Base-by-base conservation (phyloP, 2,329 filamentous ascomycete genomes). In the Aspergillus sp. region DNA sequence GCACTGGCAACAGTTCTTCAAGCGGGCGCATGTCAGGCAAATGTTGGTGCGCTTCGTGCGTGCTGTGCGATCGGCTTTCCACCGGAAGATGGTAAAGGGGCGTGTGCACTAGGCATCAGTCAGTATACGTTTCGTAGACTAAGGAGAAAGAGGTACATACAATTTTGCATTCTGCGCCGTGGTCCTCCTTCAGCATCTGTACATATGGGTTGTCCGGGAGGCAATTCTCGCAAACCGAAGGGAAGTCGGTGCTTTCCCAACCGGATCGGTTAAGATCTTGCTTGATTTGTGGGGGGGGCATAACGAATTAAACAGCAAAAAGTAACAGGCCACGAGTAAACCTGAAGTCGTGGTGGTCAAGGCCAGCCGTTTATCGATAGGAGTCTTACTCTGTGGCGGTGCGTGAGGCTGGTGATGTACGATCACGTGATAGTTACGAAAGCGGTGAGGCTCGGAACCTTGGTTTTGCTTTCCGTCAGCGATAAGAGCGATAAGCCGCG, bases 1-100 rank as follows among this genome's bases (percentile, higher is more conserved):
- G 72, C 86, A 91, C 74, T 98, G 93, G 65, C 93, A 98, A 75
- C 93, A 97, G 74, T 98, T 98, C 73, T 98, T 98, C 57, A 97
- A 79, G 41, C 93, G 86, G 19, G 93, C 91, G 75, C 93, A 98
- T 37, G 93, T 98, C 20, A 98, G 78, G 69, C 93, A 98, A 61
- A 97, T 94, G 61, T 88, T 95, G 47, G 91, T 97, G 57, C 88
- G 85, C 72, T 94, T 95, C 68, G 91, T 90, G 53, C 90, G 87
- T 22, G 90, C 83, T 2, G 90, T 93, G 49, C 93, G 88, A 67
- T 95, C 90, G 54, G 88, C 84, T 60, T 91, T 91, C 91, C 91
- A 98, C 60, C 85, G 83, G 68, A 98, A 98, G 46, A 97, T 81
- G 22, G 93, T 97, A 64, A 96, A 98, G 0, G 93, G 93, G 52